Conservation (phyloP, 2,329 filamentous ascomycete species). For the Lachnellula cervina region DNA sequence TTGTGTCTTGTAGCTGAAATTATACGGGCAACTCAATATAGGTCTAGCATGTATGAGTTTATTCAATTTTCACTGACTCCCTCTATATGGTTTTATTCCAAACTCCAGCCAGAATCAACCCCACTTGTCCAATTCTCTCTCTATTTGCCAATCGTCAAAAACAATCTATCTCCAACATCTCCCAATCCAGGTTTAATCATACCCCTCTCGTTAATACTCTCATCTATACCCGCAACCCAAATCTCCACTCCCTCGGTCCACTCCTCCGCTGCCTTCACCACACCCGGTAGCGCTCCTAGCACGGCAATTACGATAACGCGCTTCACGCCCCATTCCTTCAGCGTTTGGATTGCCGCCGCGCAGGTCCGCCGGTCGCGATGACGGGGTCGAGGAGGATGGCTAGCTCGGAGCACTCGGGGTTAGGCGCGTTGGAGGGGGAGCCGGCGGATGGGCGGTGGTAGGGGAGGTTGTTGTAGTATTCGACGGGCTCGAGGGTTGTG, state of each 20-base stretch:
- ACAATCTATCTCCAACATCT: constrained; percentile 86
- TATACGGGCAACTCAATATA: no score
- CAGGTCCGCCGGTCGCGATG: constrained; percentile 92
- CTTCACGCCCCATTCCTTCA: constrained; percentile 88
- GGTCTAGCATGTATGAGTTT: no score
- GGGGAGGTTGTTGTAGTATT: constrained; percentile 97
- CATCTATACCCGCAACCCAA: constrained; percentile 78
- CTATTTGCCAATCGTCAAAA: constrained; percentile 81
- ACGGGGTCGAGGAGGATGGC: constrained; percentile 88
- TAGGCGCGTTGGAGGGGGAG: constrained; percentile 37
- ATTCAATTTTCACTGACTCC: not conserved
- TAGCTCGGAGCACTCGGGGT: constrained; percentile 46
- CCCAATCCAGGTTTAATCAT: constrained; percentile 91
- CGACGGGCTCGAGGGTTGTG: constrained; percentile 79
- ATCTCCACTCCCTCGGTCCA: constrained; percentile 76
- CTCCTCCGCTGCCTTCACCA: constrained; percentile 65
- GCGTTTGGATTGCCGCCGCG: constrained; percentile 80
- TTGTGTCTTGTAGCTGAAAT: no score
- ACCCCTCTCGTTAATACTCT: constrained; percentile 66
- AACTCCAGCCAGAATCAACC: not conserved
- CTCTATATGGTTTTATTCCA: not conserved
- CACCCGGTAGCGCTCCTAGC: constrained; percentile 66
- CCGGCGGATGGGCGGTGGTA: constrained; percentile 52
- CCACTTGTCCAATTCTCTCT: not conserved
- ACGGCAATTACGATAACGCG: constrained; percentile 72